These are phyloP conservation scores for Hamamelis virginiana DNA, from an alignment of 164 flowering plant species.

Conservation along the genomic window DNA sequence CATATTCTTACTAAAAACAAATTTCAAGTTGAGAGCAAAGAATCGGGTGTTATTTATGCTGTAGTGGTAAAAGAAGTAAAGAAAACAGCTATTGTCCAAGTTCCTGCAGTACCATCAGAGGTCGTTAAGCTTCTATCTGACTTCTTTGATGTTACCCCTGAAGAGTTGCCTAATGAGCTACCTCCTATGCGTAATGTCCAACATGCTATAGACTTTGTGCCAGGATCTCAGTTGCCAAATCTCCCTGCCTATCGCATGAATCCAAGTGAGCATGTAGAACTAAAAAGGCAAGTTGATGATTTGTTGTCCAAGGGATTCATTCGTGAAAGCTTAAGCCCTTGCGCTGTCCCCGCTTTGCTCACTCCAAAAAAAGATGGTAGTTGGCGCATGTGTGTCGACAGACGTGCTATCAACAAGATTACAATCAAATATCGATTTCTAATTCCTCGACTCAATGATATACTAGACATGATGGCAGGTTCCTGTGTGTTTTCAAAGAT, in stretches of 20 bases:
- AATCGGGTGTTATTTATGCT: background rate
- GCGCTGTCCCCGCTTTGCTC: too few relatives aligned
- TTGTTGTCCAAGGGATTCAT: too few relatives aligned
- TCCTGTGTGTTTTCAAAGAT: too few relatives aligned
- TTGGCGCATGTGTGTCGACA: too few relatives aligned
- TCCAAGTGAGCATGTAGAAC: background rate
- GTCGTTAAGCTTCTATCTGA: background rate
- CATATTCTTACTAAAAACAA: background rate
- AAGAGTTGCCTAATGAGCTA: slow-evolving; percentile 5
- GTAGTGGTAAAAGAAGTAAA: background rate
- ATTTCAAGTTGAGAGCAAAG: background rate
- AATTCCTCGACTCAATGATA: too few relatives aligned
- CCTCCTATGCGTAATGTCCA: background rate
- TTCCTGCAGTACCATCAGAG: background rate
- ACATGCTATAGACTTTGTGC: background rate
- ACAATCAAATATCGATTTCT: too few relatives aligned
- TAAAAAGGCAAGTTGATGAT: background rate
- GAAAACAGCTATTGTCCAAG: background rate
- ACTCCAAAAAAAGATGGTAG: too few relatives aligned
- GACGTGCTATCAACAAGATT: too few relatives aligned
- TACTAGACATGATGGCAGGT: too few relatives aligned
- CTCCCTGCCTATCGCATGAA: slow-evolving; percentile 3
- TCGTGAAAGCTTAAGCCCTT: too few relatives aligned
- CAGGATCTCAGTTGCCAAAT: background rate
- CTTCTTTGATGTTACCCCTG: slow-evolving; percentile 2